Percentiles rank a stretch among this genome's conserved stretches.
phyloP scores from a whole-genome alignment of 1,284 basidiomycete species.

The Ceratobasidium sp. region DNA sequence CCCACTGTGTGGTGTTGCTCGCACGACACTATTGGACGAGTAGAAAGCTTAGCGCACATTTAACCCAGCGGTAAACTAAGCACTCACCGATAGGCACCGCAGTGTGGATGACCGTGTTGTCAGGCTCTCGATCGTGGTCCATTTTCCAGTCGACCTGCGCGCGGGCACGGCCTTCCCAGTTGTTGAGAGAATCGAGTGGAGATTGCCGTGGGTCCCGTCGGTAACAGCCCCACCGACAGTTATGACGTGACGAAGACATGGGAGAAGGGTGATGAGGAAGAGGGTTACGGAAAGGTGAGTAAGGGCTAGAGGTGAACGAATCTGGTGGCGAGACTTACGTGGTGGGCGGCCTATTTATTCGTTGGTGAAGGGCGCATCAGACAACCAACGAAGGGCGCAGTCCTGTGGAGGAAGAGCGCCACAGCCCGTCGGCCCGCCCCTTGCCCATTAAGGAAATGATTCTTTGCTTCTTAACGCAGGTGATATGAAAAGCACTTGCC shows the following conservation, averaged over 20 bases:
- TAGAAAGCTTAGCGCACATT: background rate
- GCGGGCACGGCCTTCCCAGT: background rate
- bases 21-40: constrained; percentile 3
- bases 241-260: background rate
- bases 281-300: background rate
- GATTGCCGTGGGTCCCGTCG: background rate
- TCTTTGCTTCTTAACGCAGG: no score
- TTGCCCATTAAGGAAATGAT: no score
- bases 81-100: constrained; percentile 5
- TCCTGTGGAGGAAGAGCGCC: no score
- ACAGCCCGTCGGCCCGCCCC: no score
- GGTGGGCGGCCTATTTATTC: background rate
- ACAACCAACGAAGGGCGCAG: no score
- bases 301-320: background rate
- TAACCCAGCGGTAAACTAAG: background rate
- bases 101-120: background rate
- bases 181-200: constrained; percentile 11
- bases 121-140: background rate
- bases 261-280: background rate
- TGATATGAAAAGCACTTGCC: no score
- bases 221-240: background rate
- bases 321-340: background rate
- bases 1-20: background rate
- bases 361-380: no score
- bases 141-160: background rate